A percentile compares a stretch with the other conserved stretches of the same genome.
Conservation (phyloP, 768 basidiomycete species). For the Termitomyces sp. region DNA sequence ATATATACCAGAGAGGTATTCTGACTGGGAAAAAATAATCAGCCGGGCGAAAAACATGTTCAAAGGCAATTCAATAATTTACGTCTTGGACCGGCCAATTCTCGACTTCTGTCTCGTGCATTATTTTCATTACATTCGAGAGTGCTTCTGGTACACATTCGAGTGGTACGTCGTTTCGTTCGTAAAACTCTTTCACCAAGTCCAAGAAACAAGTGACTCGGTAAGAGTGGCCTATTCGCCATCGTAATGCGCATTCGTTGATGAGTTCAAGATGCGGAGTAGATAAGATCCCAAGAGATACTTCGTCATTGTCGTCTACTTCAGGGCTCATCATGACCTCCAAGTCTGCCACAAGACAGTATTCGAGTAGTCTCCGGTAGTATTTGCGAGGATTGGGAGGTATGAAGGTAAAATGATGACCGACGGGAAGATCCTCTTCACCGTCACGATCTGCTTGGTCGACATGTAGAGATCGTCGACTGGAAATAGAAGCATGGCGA, state of each 20-base stretch:
- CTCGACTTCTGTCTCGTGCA: constrained; percentile 63
- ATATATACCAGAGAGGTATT: constrained; percentile 63
- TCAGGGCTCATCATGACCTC: constrained; percentile 86
- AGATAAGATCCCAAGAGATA: constrained; percentile 88
- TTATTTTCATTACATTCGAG: constrained; percentile 61
- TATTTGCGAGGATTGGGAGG: constrained; percentile 82
- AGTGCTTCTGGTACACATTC: constrained; percentile 94
- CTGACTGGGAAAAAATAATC: constrained; percentile 36
- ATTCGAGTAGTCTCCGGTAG: constrained; percentile 80
- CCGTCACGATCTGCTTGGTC: constrained; percentile 35
- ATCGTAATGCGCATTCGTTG: constrained; percentile 82
- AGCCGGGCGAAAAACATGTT: constrained; percentile 3
- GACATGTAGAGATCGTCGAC: constrained; percentile 54
- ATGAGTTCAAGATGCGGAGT: constrained; percentile 74
- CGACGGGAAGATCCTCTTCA: constrained; percentile 68
- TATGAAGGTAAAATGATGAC: constrained; percentile 83
- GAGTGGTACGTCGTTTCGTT: constrained; percentile 85
- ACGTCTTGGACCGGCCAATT: constrained; percentile 84
- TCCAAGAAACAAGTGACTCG: constrained; percentile 79
- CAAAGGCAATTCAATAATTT: constrained; percentile 25
- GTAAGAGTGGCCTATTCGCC: constrained; percentile 82
- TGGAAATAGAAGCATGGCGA: constrained; percentile 61
- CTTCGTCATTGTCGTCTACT: constrained; percentile 93
- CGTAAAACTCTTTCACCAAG: constrained; percentile 80
- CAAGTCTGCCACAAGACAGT: constrained; percentile 79